Conservation (phyloP, 129 eudicot genomes). For the Logfia minima region DNA sequence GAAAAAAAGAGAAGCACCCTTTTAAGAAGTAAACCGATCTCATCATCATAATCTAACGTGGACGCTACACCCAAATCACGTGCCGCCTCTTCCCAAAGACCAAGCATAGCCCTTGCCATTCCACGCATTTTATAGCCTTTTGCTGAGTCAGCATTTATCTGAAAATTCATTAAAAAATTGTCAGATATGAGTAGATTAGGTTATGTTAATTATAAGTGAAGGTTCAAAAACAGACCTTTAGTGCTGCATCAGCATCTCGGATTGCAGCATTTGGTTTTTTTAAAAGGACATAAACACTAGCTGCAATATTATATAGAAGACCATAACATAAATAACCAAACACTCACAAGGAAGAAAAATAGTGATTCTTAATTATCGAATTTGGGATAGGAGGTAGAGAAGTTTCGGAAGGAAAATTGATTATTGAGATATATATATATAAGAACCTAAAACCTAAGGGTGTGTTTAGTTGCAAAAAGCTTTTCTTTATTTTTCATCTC, state of each 20-base stretch:
- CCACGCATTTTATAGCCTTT: conserved; percentile 83
- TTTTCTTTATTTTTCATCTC: too few species aligned
- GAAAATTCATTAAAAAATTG: not conserved
- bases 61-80: conserved; percentile 77
- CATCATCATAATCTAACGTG: conserved; percentile 73
- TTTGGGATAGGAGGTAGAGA: not conserved
- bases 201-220: conserved; percentile 9
- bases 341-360: not conserved
- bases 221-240: conserved; percentile 52
- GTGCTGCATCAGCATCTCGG: conserved; percentile 89
- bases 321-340: conserved; percentile 3
- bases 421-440: not conserved
- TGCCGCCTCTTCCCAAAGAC: conserved; percentile 90
- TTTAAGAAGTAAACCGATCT: conserved; percentile 53
- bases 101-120: conserved; percentile 80
- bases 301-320: conserved; percentile 38
- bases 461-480: too few species aligned
- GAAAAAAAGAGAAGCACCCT: conserved; percentile 37
- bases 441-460: not conserved
- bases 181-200: not conserved
- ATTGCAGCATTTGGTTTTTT: conserved; percentile 94
- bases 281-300: conserved; percentile 59
- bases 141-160: conserved; percentile 86
- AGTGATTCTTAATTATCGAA: not conserved
- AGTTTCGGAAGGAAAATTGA: not conserved